Evolutionary conservation across 2,329 filamentous ascomycete species (phyloP), one percentile per base, ranked within the genome.

Genomic region (Aspergillus quadricinctus): DNA sequence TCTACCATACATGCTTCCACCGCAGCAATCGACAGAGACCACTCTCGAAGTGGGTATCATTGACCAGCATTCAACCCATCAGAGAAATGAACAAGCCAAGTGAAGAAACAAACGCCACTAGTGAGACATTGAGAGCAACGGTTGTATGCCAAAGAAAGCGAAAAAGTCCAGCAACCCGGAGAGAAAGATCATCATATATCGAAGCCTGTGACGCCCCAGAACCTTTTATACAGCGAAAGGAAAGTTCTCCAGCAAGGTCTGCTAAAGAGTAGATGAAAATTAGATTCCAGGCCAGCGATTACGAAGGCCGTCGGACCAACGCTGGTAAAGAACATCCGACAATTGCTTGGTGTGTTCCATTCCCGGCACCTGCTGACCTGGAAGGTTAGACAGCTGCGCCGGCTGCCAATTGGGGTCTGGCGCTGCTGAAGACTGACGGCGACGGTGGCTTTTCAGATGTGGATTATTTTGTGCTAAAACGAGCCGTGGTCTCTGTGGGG

Each of bases 341-440:
- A 97, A 80, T 70, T 96, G 86, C 69, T 91, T 90, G 62, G 88
- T 89, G 74, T 97, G 93, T 73, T 97, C 92, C 90, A 97, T 93
- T 2, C 92, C 93, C 1, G 86, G 82, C 55, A 81, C 76, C 49
- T 78, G 71, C 61, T 83, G 79, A 10, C 82, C 85, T 1, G 84
- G 85, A 62, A 86, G 73, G 63, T 81, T 72, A 48, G 61, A 70
- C 64, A 58, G 65, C 60, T 65, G 71, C 56, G 55, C 75, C 53
- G 62, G 74, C 74, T 66, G 74, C 73, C 68, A 64, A n/a, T 63
- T 68, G n/a, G 69, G 52, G 23, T 75, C 70, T 19, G 65, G 56
- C 28, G 64, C 63, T 48, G 72, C 71, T 19, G 73, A 67, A 40
- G 75, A 78, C 63, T 88, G 85, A 19, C 88, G 84, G 56, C 86